Evolutionary conservation across 1,139 yeast species (phyloP).

Genomic region (Ashbya aceris): DNA sequence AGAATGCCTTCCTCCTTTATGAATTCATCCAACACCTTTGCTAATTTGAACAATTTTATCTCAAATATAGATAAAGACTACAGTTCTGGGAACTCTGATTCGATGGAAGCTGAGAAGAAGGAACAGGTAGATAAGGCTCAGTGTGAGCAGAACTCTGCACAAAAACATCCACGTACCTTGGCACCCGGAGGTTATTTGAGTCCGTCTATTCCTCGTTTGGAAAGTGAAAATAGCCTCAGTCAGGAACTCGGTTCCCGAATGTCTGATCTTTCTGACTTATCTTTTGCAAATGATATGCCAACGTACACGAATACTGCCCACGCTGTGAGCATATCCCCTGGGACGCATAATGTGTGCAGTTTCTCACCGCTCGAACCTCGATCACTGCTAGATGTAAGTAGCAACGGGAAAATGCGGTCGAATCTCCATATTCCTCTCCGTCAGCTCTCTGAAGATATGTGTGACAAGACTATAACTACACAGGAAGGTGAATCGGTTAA

Average conservation of each 20-base stretch:
- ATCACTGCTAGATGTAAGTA: neutral
- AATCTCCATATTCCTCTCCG: neutral
- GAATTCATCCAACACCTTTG: slow-evolving; percentile 23
- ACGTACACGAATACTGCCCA: slow-evolving; percentile 24
- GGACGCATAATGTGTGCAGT: neutral
- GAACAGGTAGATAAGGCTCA: too few relatives aligned
- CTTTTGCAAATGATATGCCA: slow-evolving; percentile 25
- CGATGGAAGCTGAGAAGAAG: neutral
- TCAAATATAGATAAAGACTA: slow-evolving; percentile 7
- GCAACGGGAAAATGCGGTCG: neutral
- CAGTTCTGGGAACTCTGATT: neutral
- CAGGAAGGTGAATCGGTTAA: slow-evolving; percentile 3
- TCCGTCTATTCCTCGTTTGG: slow-evolving; percentile 5
- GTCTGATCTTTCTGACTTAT: slow-evolving; percentile 20
- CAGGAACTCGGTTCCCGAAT: slow-evolving; percentile 6
- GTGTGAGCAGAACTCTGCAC: neutral
- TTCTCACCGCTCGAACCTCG: neutral
- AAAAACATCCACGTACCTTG: slow-evolving; percentile 4
- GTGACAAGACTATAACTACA: slow-evolving; percentile 1
- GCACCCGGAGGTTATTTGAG: slow-evolving; percentile 11
- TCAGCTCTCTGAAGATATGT: neutral
- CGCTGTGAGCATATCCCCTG: slow-evolving; percentile 16
- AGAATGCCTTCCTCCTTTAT: slow-evolving; percentile 20
- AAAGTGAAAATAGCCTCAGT: slow-evolving; percentile 5
- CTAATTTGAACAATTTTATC: slow-evolving; percentile 20